Evolutionary conservation across 129 eudicot genomes (phyloP).

Genomic region (Chrysanthemum seticuspe): DNA sequence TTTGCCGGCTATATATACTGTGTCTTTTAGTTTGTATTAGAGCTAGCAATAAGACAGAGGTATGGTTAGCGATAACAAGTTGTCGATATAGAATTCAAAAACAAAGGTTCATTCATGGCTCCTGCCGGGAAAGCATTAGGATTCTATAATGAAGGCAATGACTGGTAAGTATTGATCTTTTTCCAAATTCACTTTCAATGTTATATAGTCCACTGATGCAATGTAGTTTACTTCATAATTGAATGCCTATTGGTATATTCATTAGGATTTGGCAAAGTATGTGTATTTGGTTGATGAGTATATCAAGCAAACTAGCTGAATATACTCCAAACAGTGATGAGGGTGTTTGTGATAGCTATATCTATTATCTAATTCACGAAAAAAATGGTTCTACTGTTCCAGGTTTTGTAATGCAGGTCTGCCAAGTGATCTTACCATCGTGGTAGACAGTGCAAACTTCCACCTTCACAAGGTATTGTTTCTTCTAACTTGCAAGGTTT

Average conservation of each 20-base stretch:
- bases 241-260: not conserved
- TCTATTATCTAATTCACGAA: not conserved
- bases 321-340: not conserved
- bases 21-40: slow-evolving; percentile 11
- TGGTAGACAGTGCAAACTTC: slow-evolving; percentile 52
- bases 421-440: slow-evolving; percentile 65
- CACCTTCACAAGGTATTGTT: slow-evolving; percentile 71
- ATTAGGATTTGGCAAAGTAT: not conserved
- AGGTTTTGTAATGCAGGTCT: slow-evolving; percentile 66
- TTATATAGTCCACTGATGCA: not conserved
- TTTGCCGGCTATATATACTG: slow-evolving; percentile 12
- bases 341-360: not conserved
- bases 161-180: slow-evolving; percentile 46
- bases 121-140: slow-evolving; percentile 50
- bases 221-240: not conserved
- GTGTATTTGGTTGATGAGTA: too few species aligned
- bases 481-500: not conserved
- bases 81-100: slow-evolving; percentile 14
- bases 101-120: slow-evolving; percentile 43
- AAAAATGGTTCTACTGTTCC: slow-evolving; percentile 17
- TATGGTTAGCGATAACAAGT: slow-evolving; percentile 14
- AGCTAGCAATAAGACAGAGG: slow-evolving; percentile 10
- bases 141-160: slow-evolving; percentile 58
- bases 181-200: not conserved
- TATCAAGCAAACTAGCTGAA: not conserved